phyloP scores from a whole-genome alignment of 805 yeast species.

The Ogataea salicorniae region DNA sequence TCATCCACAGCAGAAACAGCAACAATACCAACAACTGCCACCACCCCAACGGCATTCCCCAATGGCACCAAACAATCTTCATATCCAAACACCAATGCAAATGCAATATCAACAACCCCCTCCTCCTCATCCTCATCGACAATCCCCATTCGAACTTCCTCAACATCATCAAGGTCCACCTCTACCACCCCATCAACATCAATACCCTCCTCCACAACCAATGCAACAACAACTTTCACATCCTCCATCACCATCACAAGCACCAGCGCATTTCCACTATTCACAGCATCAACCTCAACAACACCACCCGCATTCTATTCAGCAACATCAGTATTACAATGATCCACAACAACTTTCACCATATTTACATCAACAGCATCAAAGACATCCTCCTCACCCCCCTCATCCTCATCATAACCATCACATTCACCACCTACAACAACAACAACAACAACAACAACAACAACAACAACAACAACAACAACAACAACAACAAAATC shows the following conservation, averaged over 20 bases:
- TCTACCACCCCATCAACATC: background rate
- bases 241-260: background rate
- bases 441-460: too few species aligned
- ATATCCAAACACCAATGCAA: background rate
- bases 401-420: too few species aligned
- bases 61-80: background rate
- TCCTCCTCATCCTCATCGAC: background rate
- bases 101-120: background rate
- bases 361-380: background rate
- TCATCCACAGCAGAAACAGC: background rate
- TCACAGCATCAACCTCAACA: background rate
- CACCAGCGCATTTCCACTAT: background rate
- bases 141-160: background rate
- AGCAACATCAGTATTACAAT: background rate
- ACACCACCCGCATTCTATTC: background rate
- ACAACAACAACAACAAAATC: too few species aligned
- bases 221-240: background rate
- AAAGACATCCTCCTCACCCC: too few species aligned
- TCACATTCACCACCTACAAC: too few species aligned
- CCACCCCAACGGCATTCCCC: conserved; percentile 1
- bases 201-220: background rate
- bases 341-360: background rate
- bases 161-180: background rate
- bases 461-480: too few species aligned
- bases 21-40: background rate